These are phyloP conservation scores for Juncus inflexus DNA, from an alignment of 176 grass and related monocot genomes.

Conservation along the genomic window DNA sequence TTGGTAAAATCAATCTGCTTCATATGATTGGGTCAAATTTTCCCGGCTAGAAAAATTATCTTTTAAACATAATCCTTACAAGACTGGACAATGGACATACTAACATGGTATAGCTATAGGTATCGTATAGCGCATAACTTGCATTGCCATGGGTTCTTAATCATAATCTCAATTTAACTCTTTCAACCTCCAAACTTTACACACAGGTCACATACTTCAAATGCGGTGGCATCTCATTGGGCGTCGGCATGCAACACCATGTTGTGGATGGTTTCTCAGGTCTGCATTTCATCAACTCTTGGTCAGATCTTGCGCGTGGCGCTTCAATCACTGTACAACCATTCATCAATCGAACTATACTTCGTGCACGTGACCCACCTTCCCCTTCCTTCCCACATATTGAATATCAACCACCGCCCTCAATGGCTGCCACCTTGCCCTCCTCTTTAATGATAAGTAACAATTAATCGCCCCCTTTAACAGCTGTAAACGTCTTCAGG, in stretches of 20 bases:
- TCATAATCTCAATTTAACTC: no score
- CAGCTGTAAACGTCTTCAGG: constrained; percentile 78
- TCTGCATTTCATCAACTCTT: constrained; percentile 85
- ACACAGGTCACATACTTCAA: constrained; percentile 88
- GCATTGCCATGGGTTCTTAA: no score
- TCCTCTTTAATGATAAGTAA: constrained; percentile 17
- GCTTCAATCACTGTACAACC: constrained; percentile 38
- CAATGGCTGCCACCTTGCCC: constrained; percentile 36
- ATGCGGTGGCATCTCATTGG: constrained; percentile 69
- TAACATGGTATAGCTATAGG: no score
- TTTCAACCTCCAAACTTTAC: no score
- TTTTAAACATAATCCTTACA: no score
- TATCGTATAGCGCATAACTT: no score
- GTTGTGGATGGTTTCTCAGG: constrained; percentile 73
- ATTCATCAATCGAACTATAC: constrained; percentile 61
- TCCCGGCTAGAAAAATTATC: no score
- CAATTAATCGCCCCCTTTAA: constrained; percentile 24
- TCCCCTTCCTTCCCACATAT: constrained; percentile 59
- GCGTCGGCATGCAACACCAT: constrained; percentile 94
- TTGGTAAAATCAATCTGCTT: no score
- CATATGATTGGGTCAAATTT: no score
- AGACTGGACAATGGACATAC: no score
- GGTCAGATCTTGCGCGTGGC: constrained; percentile 72
- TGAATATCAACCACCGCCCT: constrained; percentile 72
- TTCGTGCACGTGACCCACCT: constrained; percentile 61